Evolutionary conservation across 176 grass and related monocot genomes (phyloP).

Genomic region (Ananas comosus): DNA sequence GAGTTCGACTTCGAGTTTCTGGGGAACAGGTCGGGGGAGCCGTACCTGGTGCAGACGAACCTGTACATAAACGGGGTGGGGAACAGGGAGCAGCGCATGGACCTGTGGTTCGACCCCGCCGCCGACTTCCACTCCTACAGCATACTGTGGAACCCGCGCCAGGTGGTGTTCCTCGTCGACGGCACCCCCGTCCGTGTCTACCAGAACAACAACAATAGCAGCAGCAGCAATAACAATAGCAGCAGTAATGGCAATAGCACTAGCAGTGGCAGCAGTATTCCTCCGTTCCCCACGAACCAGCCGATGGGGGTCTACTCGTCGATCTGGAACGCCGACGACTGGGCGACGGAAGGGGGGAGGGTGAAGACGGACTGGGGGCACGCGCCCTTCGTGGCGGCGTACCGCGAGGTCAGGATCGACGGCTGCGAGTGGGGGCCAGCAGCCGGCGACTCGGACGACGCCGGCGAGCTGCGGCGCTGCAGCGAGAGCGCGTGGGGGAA

Average conservation of each 20-base stretch:
- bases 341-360: conserved; percentile 87
- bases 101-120: conserved; percentile 79
- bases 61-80: conserved; percentile 89
- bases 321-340: conserved; percentile 98
- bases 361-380: conserved; percentile 99
- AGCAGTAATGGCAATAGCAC: neutral
- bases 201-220: conserved; percentile 31
- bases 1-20: conserved; percentile 99
- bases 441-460: conserved; percentile 20
- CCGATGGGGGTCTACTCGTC: conserved; percentile 96
- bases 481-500: conserved; percentile 58
- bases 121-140: conserved; percentile 65
- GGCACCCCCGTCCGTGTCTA: conserved; percentile 87
- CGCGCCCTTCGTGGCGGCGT: conserved; percentile 76
- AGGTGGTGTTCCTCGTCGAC: conserved; percentile 92
- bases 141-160: conserved; percentile 69
- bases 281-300: conserved; percentile 51
- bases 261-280: neutral
- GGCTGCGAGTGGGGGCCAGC: conserved; percentile 54
- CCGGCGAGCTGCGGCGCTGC: conserved; percentile 50
- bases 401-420: conserved; percentile 57
- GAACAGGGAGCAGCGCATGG: conserved; percentile 94
- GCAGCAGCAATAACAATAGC: conserved; percentile 15
- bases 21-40: conserved; percentile 75
- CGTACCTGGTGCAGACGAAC: conserved; percentile 95